Base-by-base conservation (phyloP, 106 monocot genomes). In the Posidonia australis region DNA sequence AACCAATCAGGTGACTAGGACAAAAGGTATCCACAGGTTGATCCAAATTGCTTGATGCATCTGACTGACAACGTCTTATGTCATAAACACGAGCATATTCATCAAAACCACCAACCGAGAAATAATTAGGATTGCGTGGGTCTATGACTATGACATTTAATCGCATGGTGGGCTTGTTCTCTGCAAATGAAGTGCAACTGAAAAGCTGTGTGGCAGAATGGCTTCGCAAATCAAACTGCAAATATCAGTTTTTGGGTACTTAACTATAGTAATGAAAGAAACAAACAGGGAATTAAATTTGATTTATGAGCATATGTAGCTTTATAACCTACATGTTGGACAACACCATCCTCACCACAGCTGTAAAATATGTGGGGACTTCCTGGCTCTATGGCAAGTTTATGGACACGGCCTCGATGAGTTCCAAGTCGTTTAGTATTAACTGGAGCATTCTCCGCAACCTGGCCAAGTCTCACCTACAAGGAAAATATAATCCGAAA, bases 171-270 rank as follows among this genome's bases (percentile, higher is more conserved):
- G 62, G 54, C 51, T 68, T 78, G 54, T 70, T 73, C 24, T 72
- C 77, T 59, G 81, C 66, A 55, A 81, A 72, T 45, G 88, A 88
- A 55, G 68, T 77, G 60, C 93, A 93, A 52, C 47, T 56, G 49
- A 93, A 81, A 53, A 86, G 86, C 76, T 89, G 83, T 26, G 65
- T 83, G 19, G 85, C 65, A 45, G 77, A 46, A 53, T 63, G 49
- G 26, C 66, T 86, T 67, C 93, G 73, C 62, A 93, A 77, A 78
- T 93, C 93, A 83, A 83, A 93, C 93, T 93, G 93, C 76, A 77
- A 70, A 27, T 45, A 63, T 60, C 43, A 80, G 45, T 30, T 17
- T 56, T 59, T 47, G 62, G 21, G n/a, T 67, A 69, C 9, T 70
- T 24, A 68, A 56, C 64, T 22, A 29, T 21, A 54, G 13, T 41